Percentiles rank a stretch among this genome's conserved stretches.
Evolutionary conservation across 2,329 filamentous ascomycete species (phyloP).

Genomic region (Xylariaceae sp.): DNA sequence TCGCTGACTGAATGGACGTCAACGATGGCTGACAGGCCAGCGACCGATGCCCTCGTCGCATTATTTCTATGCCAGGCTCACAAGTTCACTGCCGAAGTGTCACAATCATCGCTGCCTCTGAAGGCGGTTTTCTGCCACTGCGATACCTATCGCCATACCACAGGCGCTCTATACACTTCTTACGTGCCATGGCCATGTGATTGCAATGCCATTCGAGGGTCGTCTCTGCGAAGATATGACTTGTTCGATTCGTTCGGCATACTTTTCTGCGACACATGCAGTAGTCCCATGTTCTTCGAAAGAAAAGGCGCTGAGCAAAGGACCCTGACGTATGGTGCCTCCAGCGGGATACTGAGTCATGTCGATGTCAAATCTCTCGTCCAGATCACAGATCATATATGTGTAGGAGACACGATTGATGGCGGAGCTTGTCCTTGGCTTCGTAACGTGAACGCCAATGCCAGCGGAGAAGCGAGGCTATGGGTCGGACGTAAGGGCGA

Average conservation of each 20-base stretch:
- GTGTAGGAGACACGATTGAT: conserved; percentile 47
- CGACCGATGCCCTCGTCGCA: conserved; percentile 26
- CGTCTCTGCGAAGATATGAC: conserved; percentile 33
- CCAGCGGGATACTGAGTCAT: conserved; percentile 38
- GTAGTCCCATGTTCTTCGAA: conserved; percentile 40
- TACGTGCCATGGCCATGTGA: conserved; percentile 36
- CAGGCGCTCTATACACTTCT: conserved; percentile 39
- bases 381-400: conserved; percentile 37
- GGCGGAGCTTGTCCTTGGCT: conserved; percentile 49
- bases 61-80: conserved; percentile 45
- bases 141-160: conserved; percentile 44
- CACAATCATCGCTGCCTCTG: conserved; percentile 37
- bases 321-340: conserved; percentile 26
- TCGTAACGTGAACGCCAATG: conserved; percentile 31
- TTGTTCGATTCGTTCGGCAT: conserved; percentile 33
- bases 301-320: background rate
- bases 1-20: no score
- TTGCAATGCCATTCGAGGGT: conserved; percentile 26
- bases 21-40: background rate
- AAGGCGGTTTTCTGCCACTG: conserved; percentile 44
- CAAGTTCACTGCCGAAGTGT: conserved; percentile 34
- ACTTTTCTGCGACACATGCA: conserved; percentile 43
- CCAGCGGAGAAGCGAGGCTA: conserved; percentile 14
- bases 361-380: conserved; percentile 28
- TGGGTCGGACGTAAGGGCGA: conserved; percentile 23